Evolutionary conservation across 805 yeast species (phyloP).

Genomic region (Brettanomyces bruxellensis): DNA sequence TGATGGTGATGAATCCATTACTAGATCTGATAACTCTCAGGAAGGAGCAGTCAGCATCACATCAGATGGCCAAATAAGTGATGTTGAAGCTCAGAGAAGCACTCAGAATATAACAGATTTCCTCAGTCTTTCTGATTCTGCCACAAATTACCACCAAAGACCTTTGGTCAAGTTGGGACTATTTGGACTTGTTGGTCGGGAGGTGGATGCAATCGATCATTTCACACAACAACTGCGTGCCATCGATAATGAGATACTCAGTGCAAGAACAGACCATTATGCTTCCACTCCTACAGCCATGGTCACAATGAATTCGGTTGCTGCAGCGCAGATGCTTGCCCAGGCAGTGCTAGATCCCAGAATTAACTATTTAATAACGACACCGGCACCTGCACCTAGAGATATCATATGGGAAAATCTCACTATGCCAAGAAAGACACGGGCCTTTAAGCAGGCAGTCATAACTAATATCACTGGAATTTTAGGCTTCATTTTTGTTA

Average conservation of each 20-base stretch:
- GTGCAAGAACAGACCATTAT: constrained; percentile 59
- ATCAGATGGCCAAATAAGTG: neutral
- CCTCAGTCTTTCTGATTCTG: neutral
- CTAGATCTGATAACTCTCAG: neutral
- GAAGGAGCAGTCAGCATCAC: too few relatives aligned
- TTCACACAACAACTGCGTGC: constrained; percentile 59
- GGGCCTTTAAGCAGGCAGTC: constrained; percentile 53
- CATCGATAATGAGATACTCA: constrained; percentile 60
- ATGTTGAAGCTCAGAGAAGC: constrained; percentile 4
- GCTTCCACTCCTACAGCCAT: constrained; percentile 88
- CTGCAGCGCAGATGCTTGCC: constrained; percentile 93
- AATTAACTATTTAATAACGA: constrained; percentile 72
- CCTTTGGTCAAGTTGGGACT: constrained; percentile 58
- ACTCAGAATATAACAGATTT: neutral
- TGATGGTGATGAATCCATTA: neutral
- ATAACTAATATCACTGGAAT: constrained; percentile 63
- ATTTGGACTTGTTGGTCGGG: constrained; percentile 54
- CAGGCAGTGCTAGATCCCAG: constrained; percentile 91
- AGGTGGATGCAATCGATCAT: constrained; percentile 75
- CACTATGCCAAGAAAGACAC: constrained; percentile 66
- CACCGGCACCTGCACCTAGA: constrained; percentile 91
- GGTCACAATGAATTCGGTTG: constrained; percentile 90
- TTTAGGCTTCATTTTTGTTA: constrained; percentile 61
- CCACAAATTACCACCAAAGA: constrained; percentile 31
- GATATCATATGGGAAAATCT: constrained; percentile 91